Evolutionary conservation across 371 early-diverging fungal genomes (phyloP).

Genomic region (Blyttiomyces sp.): DNA sequence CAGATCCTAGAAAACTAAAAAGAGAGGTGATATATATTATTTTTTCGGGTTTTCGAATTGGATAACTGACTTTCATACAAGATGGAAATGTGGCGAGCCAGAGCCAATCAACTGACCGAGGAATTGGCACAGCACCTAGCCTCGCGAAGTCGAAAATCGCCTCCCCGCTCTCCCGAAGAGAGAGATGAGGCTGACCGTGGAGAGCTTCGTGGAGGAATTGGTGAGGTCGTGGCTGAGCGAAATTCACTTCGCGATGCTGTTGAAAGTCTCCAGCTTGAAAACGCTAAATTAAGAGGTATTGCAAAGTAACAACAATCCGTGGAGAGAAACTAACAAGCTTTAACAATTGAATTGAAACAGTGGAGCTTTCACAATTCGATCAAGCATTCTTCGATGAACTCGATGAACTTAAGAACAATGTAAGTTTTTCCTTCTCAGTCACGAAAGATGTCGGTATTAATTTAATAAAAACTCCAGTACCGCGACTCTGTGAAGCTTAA

Average conservation of each 20-base stretch:
- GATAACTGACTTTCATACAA: not conserved
- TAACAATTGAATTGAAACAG: constrained; percentile 2
- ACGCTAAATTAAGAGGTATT: constrained; percentile 16
- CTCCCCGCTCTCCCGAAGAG: not conserved
- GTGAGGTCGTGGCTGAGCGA: constrained; percentile 3
- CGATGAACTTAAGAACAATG: constrained; percentile 32
- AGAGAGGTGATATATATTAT: constrained; percentile 14
- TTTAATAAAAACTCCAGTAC: constrained; percentile 17
- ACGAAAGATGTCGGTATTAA: not conserved
- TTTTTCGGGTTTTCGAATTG: not conserved
- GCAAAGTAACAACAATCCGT: no score
- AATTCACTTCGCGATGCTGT: constrained; percentile 4
- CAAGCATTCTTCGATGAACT: constrained; percentile 31
- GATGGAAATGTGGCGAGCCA: constrained; percentile 31
- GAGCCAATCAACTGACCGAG: constrained; percentile 21
- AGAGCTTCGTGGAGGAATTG: constrained; percentile 6
- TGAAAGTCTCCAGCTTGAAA: constrained; percentile 14
- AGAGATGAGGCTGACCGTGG: not conserved
- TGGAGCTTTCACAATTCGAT: constrained; percentile 19
- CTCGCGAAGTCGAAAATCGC: not conserved
- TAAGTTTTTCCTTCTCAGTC: not conserved
- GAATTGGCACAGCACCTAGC: constrained; percentile 10
- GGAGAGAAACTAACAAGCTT: not conserved
- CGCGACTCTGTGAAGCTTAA: constrained; percentile 23
- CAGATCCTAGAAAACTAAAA: constrained; percentile 17